phyloP scores from a whole-genome alignment of 2,329 filamentous ascomycete genomes.

The Furcasterigmium sp. region DNA sequence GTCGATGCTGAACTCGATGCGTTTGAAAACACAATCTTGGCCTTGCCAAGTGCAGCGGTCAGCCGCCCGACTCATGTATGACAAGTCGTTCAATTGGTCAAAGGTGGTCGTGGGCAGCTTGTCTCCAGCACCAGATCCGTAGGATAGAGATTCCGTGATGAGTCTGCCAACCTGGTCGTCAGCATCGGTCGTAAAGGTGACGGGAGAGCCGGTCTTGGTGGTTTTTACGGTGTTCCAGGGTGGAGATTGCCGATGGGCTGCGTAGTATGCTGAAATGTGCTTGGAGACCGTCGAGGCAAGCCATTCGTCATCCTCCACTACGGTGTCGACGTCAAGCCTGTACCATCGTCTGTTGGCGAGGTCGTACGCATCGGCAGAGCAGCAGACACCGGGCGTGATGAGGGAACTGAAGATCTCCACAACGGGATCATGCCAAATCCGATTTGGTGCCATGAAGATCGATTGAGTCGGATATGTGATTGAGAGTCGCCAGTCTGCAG shows the following conservation, averaged over 20 bases:
- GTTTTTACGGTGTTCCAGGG: constrained; percentile 4
- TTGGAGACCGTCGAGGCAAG: neutral
- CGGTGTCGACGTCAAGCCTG: constrained; percentile 8
- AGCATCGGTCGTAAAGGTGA: neutral
- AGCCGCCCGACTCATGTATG: constrained; percentile 6
- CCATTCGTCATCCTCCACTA: constrained; percentile 5
- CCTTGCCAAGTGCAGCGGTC: constrained; percentile 9
- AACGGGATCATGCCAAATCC: constrained; percentile 8
- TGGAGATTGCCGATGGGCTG: neutral
- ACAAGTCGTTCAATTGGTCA: constrained; percentile 2
- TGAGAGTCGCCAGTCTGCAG: too few relatives aligned
- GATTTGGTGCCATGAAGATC: constrained; percentile 2
- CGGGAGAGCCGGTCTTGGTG: constrained; percentile 1
- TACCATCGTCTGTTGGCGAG: constrained; percentile 13
- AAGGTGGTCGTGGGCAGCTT: constrained; percentile 5
- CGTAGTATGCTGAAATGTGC: constrained; percentile 6
- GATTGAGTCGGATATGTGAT: too few relatives aligned
- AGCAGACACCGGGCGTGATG: constrained; percentile 6
- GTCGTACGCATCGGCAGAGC: constrained; percentile 9
- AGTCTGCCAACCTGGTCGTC: constrained; percentile 2
- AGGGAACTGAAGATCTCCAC: constrained; percentile 9
- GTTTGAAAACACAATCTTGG: constrained; percentile 12
- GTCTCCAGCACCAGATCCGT: constrained; percentile 5
- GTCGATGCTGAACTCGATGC: constrained; percentile 14
- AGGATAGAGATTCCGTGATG: constrained; percentile 5